phyloP scores from a whole-genome alignment of 2,329 filamentous ascomycete species.

The Periconia sp. region DNA sequence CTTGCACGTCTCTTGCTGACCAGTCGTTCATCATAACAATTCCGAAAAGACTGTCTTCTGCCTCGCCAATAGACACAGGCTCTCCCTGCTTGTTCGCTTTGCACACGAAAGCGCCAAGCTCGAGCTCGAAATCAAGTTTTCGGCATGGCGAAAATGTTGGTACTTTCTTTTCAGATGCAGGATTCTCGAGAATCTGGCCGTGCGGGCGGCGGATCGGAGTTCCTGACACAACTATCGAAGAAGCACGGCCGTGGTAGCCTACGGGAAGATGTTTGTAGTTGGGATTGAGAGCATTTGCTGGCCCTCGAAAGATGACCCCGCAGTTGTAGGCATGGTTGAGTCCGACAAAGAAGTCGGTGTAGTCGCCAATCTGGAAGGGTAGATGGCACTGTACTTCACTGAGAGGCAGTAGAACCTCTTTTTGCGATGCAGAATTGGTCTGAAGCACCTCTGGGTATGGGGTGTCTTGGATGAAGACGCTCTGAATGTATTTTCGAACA shows the following conservation, averaged over 20 bases:
- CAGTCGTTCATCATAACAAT: slow-evolving; percentile 87
- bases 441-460: slow-evolving; percentile 66
- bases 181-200: slow-evolving; percentile 74
- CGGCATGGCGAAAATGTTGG: slow-evolving; percentile 69
- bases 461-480: slow-evolving; percentile 67
- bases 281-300: slow-evolving; percentile 74
- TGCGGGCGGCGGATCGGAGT: slow-evolving; percentile 75
- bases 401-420: slow-evolving; percentile 65
- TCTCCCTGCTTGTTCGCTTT: slow-evolving; percentile 68
- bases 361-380: slow-evolving; percentile 80
- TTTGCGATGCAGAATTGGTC: slow-evolving; percentile 64
- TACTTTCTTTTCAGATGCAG: slow-evolving; percentile 64
- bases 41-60: slow-evolving; percentile 76
- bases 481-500: slow-evolving; percentile 73
- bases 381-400: slow-evolving; percentile 69
- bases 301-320: slow-evolving; percentile 74
- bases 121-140: slow-evolving; percentile 79
- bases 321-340: slow-evolving; percentile 78
- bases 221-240: slow-evolving; percentile 75
- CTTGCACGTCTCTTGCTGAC: slow-evolving; percentile 82
- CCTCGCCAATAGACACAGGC: slow-evolving; percentile 67
- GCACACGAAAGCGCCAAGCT: slow-evolving; percentile 77
- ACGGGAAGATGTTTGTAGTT: slow-evolving; percentile 85
- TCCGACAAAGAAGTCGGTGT: slow-evolving; percentile 86
- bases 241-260: slow-evolving; percentile 80